phyloP scores from a whole-genome alignment of 345 rosid genomes.

The Linum lewisii region DNA sequence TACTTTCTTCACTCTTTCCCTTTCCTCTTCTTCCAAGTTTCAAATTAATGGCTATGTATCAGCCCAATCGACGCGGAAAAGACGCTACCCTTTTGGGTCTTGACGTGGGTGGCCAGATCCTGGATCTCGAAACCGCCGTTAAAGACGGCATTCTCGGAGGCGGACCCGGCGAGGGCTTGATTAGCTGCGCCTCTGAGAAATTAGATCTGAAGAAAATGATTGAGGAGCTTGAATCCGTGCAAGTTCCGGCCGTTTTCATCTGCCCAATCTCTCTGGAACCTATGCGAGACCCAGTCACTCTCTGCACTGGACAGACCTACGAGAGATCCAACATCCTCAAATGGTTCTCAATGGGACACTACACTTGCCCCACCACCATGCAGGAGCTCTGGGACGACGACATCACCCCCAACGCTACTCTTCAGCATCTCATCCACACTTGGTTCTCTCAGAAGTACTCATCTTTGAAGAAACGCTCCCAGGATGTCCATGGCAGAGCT shows the following conservation, averaged over 20 bases:
- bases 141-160: slow-evolving; percentile 64
- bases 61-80: slow-evolving; percentile 30
- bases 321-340: slow-evolving; percentile 59
- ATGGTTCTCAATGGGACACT: slow-evolving; percentile 59
- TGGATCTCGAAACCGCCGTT: slow-evolving; percentile 66
- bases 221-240: slow-evolving; percentile 44
- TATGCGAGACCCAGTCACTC: slow-evolving; percentile 69
- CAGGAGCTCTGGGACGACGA: slow-evolving; percentile 71
- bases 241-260: slow-evolving; percentile 55
- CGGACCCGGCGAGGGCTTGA: slow-evolving; percentile 13
- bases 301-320: slow-evolving; percentile 72
- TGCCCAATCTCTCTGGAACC: slow-evolving; percentile 74
- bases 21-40: slow-evolving; percentile 6
- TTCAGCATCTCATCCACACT: slow-evolving; percentile 49
- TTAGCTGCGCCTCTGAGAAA: slow-evolving; percentile 30
- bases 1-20: slow-evolving; percentile 8
- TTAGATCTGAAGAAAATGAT: slow-evolving; percentile 60
- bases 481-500: slow-evolving; percentile 62
- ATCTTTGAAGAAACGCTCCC: slow-evolving; percentile 50
- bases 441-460: slow-evolving; percentile 62
- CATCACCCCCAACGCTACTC: slow-evolving; percentile 52
- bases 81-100: neutral
- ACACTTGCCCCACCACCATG: slow-evolving; percentile 69
- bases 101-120: slow-evolving; percentile 42
- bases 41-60: slow-evolving; percentile 46